Base-by-base conservation (phyloP, 2,329 filamentous ascomycete species). In the Diplocarpon rosae region DNA sequence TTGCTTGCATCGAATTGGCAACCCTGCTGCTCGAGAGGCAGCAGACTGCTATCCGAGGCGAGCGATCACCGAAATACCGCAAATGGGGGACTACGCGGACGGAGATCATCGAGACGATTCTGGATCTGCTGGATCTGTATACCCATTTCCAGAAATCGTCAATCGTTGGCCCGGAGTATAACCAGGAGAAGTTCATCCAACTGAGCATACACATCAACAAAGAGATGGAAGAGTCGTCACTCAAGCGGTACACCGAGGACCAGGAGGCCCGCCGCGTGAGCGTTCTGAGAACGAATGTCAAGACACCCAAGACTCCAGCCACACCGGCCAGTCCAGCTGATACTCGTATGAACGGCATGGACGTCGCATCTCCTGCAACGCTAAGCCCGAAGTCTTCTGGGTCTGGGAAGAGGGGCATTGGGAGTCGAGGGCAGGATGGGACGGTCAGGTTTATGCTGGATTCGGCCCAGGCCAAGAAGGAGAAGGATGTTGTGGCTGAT, bases 391-490 rank as follows among this genome's bases (percentile, higher is more conserved):
- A 56, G 41, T 59, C 56, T n/a, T 48, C 54, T 27, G 52, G 55
- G 1, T 60, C 59, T 16, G 51, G 56, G 4, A 53, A 50, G 33
- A 52, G 49, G 24, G 50, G 49, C 10, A 44, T 52, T n/a, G 51
- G 50, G 7, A 43, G 38, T 14, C 51, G 54, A 62, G 51, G 66
- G 65, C 63, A 73, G 56, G 82, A 86, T 16, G 84, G 84, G 6
- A 94, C 90, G 0, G 78, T 93, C 52, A 77, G 92, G 6, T 96
- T 95, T 62, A 86, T 95, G 64, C 80, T 96, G 39, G 85, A 95
- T 52, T 77, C 81, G 0, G 80, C 83, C 43, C 75, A 82, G 39
- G 88, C 88, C 1, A 73, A 75, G 37, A 70, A 72, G 13, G 92
- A 98, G 65, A 76, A 78, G 55, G 71, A 73, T 11, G 70, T 73